These are phyloP conservation scores for Tephrocybe sp. DNA, from an alignment of 768 basidiomycete species.

Conservation along the genomic window DNA sequence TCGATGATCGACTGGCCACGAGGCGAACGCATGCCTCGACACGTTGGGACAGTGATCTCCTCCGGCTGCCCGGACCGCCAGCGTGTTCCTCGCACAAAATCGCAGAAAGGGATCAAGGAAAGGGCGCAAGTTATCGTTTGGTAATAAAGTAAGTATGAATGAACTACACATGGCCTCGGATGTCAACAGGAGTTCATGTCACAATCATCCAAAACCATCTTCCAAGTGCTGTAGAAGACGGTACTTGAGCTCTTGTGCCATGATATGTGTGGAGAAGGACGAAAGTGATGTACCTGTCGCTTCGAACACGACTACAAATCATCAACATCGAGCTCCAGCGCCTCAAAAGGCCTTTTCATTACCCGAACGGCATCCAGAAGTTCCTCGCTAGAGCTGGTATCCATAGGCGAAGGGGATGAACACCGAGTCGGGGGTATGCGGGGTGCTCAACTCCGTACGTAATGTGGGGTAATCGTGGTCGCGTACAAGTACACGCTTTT, in stretches of 20 bases:
- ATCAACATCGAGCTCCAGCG: neutral
- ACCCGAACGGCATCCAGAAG: neutral
- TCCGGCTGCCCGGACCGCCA: constrained; percentile 2
- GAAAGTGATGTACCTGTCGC: too few species aligned
- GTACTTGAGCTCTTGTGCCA: neutral
- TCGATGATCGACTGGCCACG: constrained; percentile 6
- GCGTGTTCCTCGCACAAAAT: neutral
- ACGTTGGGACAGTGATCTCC: neutral
- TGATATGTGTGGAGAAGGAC: too few species aligned
- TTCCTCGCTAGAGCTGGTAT: neutral
- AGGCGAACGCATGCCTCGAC: constrained; percentile 3
- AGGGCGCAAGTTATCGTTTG: too few species aligned
- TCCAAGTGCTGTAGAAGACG: neutral
- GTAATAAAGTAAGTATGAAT: neutral
- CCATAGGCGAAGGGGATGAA: neutral
- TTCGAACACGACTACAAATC: too few species aligned
- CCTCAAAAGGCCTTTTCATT: neutral
- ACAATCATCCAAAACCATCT: neutral
- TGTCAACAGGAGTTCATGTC: neutral
- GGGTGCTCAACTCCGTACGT: neutral
- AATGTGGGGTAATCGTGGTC: neutral
- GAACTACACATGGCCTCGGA: neutral
- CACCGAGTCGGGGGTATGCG: neutral
- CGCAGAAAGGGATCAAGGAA: too few species aligned
- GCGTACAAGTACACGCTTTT: neutral